Percentiles rank a stretch among this genome's conserved stretches.
phyloP scores from a whole-genome alignment of 83 land plant species.

The Thuja plicata region DNA sequence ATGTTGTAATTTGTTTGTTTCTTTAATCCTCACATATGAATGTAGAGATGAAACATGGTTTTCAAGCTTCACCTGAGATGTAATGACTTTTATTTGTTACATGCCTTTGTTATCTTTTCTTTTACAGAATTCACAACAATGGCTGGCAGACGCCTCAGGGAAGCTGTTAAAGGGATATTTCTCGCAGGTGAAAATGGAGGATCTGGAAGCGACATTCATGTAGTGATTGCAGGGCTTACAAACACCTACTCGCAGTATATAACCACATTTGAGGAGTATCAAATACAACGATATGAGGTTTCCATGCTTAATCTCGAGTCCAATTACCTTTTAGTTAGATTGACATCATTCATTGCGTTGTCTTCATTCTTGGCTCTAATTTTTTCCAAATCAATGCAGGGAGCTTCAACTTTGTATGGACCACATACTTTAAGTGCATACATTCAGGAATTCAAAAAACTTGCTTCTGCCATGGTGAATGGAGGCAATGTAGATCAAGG shows the following conservation, averaged over 20 bases:
- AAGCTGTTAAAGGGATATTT: conserved; percentile 72
- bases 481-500: conserved; percentile 42
- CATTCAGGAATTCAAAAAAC: conserved; percentile 89
- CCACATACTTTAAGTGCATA: conserved; percentile 92
- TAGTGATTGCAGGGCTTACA: conserved; percentile 85
- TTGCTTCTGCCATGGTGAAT: conserved; percentile 61
- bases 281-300: conserved; percentile 90
- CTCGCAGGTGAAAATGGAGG: conserved; percentile 40
- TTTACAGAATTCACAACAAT: conserved; percentile 87
- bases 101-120: neutral
- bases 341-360: neutral
- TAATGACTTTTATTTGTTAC: neutral
- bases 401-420: conserved; percentile 90
- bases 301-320: neutral
- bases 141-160: conserved; percentile 92
- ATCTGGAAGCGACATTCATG: conserved; percentile 43
- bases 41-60: neutral
- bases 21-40: neutral
- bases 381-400: conserved; percentile 37
- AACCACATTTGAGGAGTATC: conserved; percentile 88
- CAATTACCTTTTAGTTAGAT: neutral
- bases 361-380: neutral
- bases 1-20: neutral
- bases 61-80: neutral
- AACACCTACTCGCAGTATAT: conserved; percentile 91